Evolutionary conservation across 148 eudicot genomes (phyloP), one percentile per base, ranked within the genome.

Genomic region (Dianthus caryophyllus): DNA sequence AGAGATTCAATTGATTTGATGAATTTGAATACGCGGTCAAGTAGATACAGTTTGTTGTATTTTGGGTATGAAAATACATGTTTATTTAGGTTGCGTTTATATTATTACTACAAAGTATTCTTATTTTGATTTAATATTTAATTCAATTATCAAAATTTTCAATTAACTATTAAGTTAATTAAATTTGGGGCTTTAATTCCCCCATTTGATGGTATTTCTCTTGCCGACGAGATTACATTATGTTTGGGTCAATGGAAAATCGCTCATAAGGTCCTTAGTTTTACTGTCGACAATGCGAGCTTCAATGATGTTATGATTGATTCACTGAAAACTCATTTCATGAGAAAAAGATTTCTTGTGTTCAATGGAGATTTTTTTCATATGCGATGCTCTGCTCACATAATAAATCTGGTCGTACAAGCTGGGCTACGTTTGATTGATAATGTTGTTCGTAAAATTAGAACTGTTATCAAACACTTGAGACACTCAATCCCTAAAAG

Each of bases 211-310:
- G 65, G 49, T 20, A 43, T 33, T 24, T 38, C 65, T 30, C 17
- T 61, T 20, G 25, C 26, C 5, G 65, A 61, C 41, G 49, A 61
- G 48, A 60, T 60, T 60, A 20, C 13, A 0, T 31, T 33, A 20
- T 60, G 44, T 39, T 33, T 60, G 25, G 44, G 65, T 3, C 11
- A 21, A 22, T 61, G 65, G 65, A 61, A 61, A 9, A 39, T 61
- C 41, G 26, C 46, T 20, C 29, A 39, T 14, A 61, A 61, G 47
- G 49, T 61, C 20, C 12, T 61, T 36, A 26, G 59, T 26, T 54
- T 61, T 9, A 61, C 64, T 18, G 43, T 61, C 2, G 47, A 61
- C 8, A 33, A 61, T 61, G 46, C 64, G 18, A 17, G 44, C 18
- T 60, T 33, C 20, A 61, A 33, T 61, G 64, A 33, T 16, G 1